phyloP scores from a whole-genome alignment of 2,329 filamentous ascomycete species.

The Purpureocillium lavendulum region DNA sequence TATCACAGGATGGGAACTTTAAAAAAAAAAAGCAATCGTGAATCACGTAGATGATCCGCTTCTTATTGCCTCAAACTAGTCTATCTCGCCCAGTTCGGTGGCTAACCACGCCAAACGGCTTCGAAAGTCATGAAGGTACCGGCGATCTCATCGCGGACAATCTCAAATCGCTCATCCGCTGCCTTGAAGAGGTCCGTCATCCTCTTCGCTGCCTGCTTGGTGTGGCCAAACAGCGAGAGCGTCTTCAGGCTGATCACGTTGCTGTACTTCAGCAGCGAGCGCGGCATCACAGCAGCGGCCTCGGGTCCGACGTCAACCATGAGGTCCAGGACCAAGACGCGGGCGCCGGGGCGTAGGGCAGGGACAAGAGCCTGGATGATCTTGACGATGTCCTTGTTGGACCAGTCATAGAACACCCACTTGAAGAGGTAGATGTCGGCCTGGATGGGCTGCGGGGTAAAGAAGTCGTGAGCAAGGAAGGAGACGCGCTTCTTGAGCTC shows the following conservation, averaged over 20 bases:
- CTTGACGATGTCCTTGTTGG: conserved; percentile 29
- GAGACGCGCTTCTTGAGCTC: conserved; percentile 21
- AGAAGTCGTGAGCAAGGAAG: conserved; percentile 28
- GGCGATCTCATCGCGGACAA: conserved; percentile 1
- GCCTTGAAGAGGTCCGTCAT: conserved; percentile 6
- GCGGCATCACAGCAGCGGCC: conserved; percentile 8
- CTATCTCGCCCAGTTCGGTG: not conserved
- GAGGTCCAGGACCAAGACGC: conserved; percentile 26
- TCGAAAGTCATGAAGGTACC: conserved; percentile 1
- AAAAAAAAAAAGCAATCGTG: too few relatives aligned
- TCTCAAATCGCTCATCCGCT: conserved; percentile 9
- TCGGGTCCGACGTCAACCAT: conserved; percentile 17
- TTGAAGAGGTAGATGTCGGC: conserved; percentile 44
- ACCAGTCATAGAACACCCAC: conserved; percentile 46
- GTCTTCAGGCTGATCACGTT: conserved; percentile 31
- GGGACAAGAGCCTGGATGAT: conserved; percentile 33
- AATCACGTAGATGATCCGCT: too few relatives aligned
- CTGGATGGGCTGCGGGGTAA: conserved; percentile 22
- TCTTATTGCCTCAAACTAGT: not conserved
- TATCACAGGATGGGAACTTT: too few relatives aligned
- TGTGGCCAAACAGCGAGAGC: conserved; percentile 34
- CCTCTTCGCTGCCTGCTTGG: conserved; percentile 8
- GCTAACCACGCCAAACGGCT: not conserved
- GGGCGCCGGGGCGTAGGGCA: conserved; percentile 32
- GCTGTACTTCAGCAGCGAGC: conserved; percentile 4